These are phyloP conservation scores for Seiridium cupressi DNA, from an alignment of 2,329 filamentous ascomycete species.

Conservation along the genomic window DNA sequence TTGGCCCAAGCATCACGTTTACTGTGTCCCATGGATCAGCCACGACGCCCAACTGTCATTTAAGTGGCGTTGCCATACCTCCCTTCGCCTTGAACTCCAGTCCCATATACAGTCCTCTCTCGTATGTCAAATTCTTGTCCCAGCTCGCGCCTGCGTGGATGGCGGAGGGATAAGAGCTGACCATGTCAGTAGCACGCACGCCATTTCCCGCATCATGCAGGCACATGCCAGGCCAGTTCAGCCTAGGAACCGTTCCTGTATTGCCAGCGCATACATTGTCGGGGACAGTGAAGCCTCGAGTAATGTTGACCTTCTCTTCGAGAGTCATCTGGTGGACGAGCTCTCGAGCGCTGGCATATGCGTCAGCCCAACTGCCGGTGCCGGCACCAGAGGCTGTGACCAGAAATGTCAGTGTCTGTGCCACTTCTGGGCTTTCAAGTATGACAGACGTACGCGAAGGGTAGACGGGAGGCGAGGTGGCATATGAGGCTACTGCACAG, in stretches of 20 bases:
- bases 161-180: constrained; percentile 46
- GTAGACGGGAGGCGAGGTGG: constrained; percentile 24
- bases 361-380: constrained; percentile 48
- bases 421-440: not conserved
- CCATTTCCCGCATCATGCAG: constrained; percentile 50
- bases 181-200: constrained; percentile 44
- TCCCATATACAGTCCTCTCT: constrained; percentile 51
- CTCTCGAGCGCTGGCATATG: constrained; percentile 55
- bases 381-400: constrained; percentile 29
- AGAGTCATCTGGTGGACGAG: constrained; percentile 63
- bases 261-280: constrained; percentile 54
- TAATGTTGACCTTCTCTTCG: constrained; percentile 60
- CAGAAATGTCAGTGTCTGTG: not conserved
- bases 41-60: not conserved
- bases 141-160: constrained; percentile 49
- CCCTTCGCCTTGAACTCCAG: constrained; percentile 56
- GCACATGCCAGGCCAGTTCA: constrained; percentile 46
- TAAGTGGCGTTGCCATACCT: constrained; percentile 17
- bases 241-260: constrained; percentile 42
- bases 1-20: constrained; percentile 64
- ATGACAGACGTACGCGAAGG: constrained; percentile 24
- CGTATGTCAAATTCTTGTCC: constrained; percentile 52
- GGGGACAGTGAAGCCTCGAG: constrained; percentile 32
- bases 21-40: constrained; percentile 17
- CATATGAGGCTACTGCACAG: constrained; percentile 15